Base-by-base conservation (phyloP, 2,329 filamentous ascomycete species). In the Fusarium brevicatenulatum region DNA sequence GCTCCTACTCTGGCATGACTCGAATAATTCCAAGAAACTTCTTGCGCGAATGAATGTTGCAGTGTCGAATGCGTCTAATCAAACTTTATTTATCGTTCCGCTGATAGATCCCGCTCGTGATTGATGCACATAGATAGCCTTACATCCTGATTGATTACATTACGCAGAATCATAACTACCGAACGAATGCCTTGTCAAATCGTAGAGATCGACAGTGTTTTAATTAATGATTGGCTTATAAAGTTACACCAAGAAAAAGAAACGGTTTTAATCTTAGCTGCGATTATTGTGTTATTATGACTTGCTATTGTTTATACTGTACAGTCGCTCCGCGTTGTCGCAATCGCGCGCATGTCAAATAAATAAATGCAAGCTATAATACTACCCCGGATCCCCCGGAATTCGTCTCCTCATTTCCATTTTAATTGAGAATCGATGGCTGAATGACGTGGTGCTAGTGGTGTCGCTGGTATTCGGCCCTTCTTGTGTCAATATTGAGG, bases 391-490 rank as follows among this genome's bases (percentile, higher is more conserved):
- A 63, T 56, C 36, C 66, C 65, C 57, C 56, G 11, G 66, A 32
- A 11, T 57, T 46, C 9, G n/a, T 39, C 52, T 50, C 32, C 49
- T 63, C 34, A 42, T n/a, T 37, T 36, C 34, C 37, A 32, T 42
- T 37, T 3, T 32, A 28, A 40, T 34, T 19, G 5, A 34, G 7
- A 32, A 39, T 32, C 12, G 39, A 46, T 43, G 30, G n/a, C 21
- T 34, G 18, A 44, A 57, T 68, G 57, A 34, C 58, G 57, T 42
- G 44, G 44, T 30, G 30, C 23, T 50, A 56, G 44, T 30, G 10
- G 53, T 19, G 21, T 67, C 16, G 47, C n/a, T 32, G 46, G 30
- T 12, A 69, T 69, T 69, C 66, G 66, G 66, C 39, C 66, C 66
- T 69, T 69, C 58, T 69, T 16, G n/a, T 5, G n/a, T n/a, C 49